phyloP scores from a whole-genome alignment of 805 yeast genomes.

The Kregervanrija pseudodelftensis region DNA sequence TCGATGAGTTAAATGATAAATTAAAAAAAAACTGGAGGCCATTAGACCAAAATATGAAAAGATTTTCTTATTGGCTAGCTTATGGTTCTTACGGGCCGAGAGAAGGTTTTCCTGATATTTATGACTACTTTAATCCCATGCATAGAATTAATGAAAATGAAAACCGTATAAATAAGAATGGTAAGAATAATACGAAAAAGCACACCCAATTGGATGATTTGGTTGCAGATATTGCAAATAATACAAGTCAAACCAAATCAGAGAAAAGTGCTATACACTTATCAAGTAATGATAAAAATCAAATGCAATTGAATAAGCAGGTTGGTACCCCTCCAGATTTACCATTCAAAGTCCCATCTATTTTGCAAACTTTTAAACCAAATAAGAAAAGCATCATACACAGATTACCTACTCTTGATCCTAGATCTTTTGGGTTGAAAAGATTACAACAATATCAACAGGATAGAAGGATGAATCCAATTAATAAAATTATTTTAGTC shows the following conservation, averaged over 20 bases:
- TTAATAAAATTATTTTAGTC: slow-evolving; percentile 47
- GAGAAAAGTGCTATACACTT: slow-evolving; percentile 9
- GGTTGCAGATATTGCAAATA: slow-evolving; percentile 7
- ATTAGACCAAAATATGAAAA: slow-evolving; percentile 42
- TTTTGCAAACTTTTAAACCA: slow-evolving; percentile 24
- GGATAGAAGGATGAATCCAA: slow-evolving; percentile 50
- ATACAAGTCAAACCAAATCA: slow-evolving; percentile 3
- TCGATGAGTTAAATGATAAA: slow-evolving; percentile 39
- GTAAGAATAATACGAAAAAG: neutral
- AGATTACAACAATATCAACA: slow-evolving; percentile 38
- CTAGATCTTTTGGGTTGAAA: slow-evolving; percentile 30
- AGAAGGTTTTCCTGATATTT: slow-evolving; percentile 41
- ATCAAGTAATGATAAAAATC: slow-evolving; percentile 5
- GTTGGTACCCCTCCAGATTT: slow-evolving; percentile 46
- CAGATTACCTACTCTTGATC: slow-evolving; percentile 31
- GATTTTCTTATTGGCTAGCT: slow-evolving; percentile 51
- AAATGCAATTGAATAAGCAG: slow-evolving; percentile 8
- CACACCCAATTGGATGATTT: slow-evolving; percentile 7
- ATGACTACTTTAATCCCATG: slow-evolving; percentile 27
- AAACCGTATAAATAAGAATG: neutral
- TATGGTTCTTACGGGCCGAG: slow-evolving; percentile 72
- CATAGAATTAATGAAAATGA: slow-evolving; percentile 3
- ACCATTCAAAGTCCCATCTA: slow-evolving; percentile 43
- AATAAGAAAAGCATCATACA: slow-evolving; percentile 23
- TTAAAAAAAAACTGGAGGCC: slow-evolving; percentile 50